Base-by-base conservation (phyloP, 2,329 filamentous ascomycete genomes). In the Pyrenochaeta sp. region DNA sequence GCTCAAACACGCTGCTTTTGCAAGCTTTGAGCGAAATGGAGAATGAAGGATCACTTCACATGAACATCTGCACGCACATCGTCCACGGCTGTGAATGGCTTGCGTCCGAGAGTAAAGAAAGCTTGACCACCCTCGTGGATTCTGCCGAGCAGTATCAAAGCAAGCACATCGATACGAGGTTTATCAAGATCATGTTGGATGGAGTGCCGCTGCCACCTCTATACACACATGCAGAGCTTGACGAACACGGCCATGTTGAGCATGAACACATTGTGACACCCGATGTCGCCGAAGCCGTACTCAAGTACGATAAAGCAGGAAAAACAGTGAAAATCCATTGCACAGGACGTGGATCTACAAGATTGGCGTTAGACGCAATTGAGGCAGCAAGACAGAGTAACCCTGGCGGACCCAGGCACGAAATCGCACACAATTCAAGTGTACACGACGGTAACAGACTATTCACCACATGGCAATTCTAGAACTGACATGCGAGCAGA, bases 321-420 rank as follows among this genome's bases (percentile, higher is more conserved):
- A 61, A 70, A 49, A 75, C 73, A 1, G 64, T 70, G 23, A 76
- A 76, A 41, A 60, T 75, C 3, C 74, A 76, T 36, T 68, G 65
- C 27, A 67, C 69, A 6, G 74, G 73, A 1, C 51, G 63, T 14
- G 74, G 74, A 9, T 58, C 62, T 12, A 69, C 67, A 6, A 54
- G 72, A 15, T 58, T 61, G 17, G 73, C 72, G 3, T 54, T 76
- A 5, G 67, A 76, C 35, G 63, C 59, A 11, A 65, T 74, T 32
- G 67, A 68, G 41, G 54, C 49, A 14, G 63, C 65, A 7, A 61
- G 72, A 29, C 54, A 63, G 36, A 54, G 30, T 0, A 68, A 71
- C 31, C 63, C 66, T 2, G 36, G 54, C 12, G 69, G 71, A 1
- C 70, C 72, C 3, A 58, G 61, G 32, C 74, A 76, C 49, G 74